Evolutionary conservation across 495 filamentous ascomycete species (phyloP), one percentile per base, ranked within the genome.

Genomic region (Penicillium alfredii): DNA sequence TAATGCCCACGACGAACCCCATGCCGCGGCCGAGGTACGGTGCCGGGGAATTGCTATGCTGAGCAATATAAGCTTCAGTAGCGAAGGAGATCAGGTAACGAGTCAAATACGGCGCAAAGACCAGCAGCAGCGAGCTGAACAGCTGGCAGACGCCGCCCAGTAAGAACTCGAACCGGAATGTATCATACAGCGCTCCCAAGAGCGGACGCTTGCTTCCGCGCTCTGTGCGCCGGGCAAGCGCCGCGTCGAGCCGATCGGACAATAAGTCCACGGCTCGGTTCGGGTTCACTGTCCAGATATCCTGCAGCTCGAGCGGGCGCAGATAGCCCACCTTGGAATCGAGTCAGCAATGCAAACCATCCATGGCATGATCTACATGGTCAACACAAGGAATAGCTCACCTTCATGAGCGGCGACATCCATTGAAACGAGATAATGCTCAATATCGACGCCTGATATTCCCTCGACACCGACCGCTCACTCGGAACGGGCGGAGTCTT

Each of bases 281-380:
- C 0, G 89, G 88, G 45, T 94, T 94, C 30, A 96, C 83, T 1
- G 66, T 68, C 80, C 88, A 94, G 38, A 97, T 78, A 53, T 97
- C 90, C 52, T 82, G 82, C 22, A 80, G 61, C 46, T 95, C 85
- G 5, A 97, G 73, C 8, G 80, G 78, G 7, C 90, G 80, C 51
- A 87, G 76, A 56, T 95, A 97, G 11, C 90, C 90, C 4, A 58
- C 52, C 51, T 42, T n/a, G n/a, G n/a, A n/a, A n/a, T n/a, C n/a
- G 0, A 25, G 23, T 25, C 5, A 25, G 23, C 11, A 25, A 25
- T 8, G 5, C 8, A 5, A 25, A n/a, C n/a, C n/a, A n/a, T n/a
- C n/a, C n/a, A n/a, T n/a, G n/a, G n/a, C n/a, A n/a, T n/a, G n/a
- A n/a, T n/a, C n/a, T n/a, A n/a, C n/a, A n/a, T n/a, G n/a, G n/a